Evolutionary conservation across 345 rosid species (phyloP).

Genomic region (Melaleuca quinquenervia): DNA sequence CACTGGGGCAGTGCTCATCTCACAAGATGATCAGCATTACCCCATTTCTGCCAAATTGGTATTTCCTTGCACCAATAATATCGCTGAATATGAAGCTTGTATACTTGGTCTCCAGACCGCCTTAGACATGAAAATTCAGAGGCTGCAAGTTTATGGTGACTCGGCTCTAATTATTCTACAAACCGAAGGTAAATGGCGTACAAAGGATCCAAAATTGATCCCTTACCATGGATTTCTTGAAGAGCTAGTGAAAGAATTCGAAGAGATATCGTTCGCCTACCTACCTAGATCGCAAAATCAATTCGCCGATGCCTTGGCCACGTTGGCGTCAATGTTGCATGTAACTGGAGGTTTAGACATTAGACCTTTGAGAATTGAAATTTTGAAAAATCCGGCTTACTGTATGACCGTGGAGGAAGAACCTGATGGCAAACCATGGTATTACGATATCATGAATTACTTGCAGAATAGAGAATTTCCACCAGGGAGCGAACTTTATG

Average conservation of each 20-base stretch:
- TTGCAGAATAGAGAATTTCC: not conserved
- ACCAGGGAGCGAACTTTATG: not conserved
- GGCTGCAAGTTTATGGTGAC: rapidly evolving
- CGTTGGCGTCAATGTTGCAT: not conserved
- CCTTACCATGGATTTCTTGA: not conserved
- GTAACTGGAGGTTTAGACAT: not conserved
- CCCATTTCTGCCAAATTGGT: rapidly evolving
- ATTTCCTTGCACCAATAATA: not conserved
- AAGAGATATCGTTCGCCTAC: not conserved
- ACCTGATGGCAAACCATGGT: not conserved
- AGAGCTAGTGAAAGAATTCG: not conserved
- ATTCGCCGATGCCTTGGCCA: not conserved
- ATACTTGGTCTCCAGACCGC: not conserved
- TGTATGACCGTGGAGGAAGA: not conserved
- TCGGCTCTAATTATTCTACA: not conserved
- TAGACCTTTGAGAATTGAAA: not conserved
- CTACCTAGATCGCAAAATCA: not conserved
- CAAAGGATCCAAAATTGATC: not conserved
- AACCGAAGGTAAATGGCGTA: not conserved
- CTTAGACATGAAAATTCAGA: not conserved
- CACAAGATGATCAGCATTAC: not conserved
- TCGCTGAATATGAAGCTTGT: not conserved
- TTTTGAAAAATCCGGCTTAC: not conserved
- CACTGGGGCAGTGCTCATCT: not conserved
- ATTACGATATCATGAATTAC: not conserved